Conservation (phyloP, 345 rosid species). For the Passiflora organensis region DNA sequence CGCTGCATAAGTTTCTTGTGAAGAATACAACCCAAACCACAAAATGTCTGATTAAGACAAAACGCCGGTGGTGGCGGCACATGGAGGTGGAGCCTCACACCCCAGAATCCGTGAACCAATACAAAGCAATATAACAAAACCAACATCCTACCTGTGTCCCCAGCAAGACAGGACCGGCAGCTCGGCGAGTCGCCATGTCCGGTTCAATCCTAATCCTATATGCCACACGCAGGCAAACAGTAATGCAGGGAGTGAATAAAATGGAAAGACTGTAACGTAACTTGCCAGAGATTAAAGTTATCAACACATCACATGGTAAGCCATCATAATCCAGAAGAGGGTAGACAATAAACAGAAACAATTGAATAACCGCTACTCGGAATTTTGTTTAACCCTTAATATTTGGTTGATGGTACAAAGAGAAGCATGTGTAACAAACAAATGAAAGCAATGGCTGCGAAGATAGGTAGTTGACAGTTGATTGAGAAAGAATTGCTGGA, state of each 20-base stretch:
- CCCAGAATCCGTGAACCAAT: background rate
- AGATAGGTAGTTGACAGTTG: conserved; percentile 8
- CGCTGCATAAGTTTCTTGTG: too few relatives aligned
- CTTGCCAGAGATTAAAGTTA: conserved; percentile 1
- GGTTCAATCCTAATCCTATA: too few relatives aligned
- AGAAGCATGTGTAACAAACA: conserved; percentile 12
- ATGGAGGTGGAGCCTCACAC: conserved; percentile 17
- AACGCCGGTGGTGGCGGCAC: background rate
- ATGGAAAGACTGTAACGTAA: background rate
- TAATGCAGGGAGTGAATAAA: background rate
- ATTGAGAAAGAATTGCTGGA: conserved; percentile 33
- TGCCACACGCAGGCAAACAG: too few relatives aligned
- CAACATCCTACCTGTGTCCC: background rate
- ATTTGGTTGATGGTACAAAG: conserved; percentile 13
- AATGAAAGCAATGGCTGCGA: conserved; percentile 4
- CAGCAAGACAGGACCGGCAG: background rate
- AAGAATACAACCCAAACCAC: background rate
- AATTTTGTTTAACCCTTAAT: conserved; percentile 8
- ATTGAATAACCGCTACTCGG: background rate
- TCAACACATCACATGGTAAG: conserved; percentile 4
- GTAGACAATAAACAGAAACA: conserved; percentile 3
- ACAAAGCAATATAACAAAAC: background rate
- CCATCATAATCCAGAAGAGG: conserved; percentile 2
- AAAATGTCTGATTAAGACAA: too few relatives aligned
- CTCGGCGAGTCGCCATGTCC: too few relatives aligned